A percentile compares a stretch with the other conserved stretches of the same genome.
Conservation (phyloP, 2,329 filamentous ascomycete species). For the Colletotrichum trifolii region DNA sequence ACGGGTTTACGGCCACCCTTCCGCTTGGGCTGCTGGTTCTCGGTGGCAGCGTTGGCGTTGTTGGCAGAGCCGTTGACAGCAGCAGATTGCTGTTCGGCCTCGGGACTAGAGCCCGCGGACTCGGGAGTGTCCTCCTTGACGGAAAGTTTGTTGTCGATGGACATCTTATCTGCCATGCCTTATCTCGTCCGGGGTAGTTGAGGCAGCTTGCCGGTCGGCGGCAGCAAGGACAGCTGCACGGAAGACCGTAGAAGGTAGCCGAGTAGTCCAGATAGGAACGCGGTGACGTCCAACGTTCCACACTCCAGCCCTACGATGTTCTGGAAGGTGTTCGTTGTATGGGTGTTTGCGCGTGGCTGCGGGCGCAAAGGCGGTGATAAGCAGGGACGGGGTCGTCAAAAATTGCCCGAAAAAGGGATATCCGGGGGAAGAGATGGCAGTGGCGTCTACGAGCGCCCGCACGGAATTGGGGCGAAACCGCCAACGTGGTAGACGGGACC, state of each 20-base stretch:
- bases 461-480: slow-evolving; percentile 37
- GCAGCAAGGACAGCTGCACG: slow-evolving; percentile 45
- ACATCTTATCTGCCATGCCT: slow-evolving; percentile 76
- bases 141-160: slow-evolving; percentile 70
- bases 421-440: slow-evolving; percentile 39
- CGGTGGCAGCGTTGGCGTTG: slow-evolving; percentile 52
- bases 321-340: slow-evolving; percentile 46
- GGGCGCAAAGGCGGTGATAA: slow-evolving; percentile 46
- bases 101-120: slow-evolving; percentile 69
- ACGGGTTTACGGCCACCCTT: slow-evolving; percentile 98
- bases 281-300: slow-evolving; percentile 46
- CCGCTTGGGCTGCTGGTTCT: slow-evolving; percentile 81
- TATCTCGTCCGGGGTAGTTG: slow-evolving; percentile 46
- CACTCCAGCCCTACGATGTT: slow-evolving; percentile 38
- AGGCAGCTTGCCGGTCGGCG: slow-evolving; percentile 42
- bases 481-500: slow-evolving; percentile 52
- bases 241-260: slow-evolving; percentile 12
- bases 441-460: slow-evolving; percentile 42
- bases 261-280: slow-evolving; percentile 39
- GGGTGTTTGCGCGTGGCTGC: slow-evolving; percentile 49
- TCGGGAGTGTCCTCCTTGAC: slow-evolving; percentile 71
- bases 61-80: slow-evolving; percentile 44
- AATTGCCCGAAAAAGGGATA: slow-evolving; percentile 39
- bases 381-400: slow-evolving; percentile 42
- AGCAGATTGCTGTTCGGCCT: slow-evolving; percentile 59